Conservation (phyloP, 345 rosid species). For the Turritis glabra region DNA sequence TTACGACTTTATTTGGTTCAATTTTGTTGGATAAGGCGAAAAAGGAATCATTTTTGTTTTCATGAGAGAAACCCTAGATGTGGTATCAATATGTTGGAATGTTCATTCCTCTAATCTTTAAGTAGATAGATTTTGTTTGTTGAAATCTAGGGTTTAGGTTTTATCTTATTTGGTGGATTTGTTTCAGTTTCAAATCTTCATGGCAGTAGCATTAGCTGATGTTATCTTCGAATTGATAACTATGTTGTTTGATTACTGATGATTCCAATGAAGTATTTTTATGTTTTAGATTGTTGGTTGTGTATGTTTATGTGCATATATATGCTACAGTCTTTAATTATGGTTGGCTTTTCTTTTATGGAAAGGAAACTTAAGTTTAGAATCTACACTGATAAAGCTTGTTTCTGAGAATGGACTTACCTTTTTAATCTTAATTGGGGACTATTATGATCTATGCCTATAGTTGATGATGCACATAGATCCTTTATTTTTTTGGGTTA, state of each 20-base stretch:
- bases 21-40: neutral
- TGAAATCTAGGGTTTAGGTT: slow-evolving; percentile 27
- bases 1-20: neutral
- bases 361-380: neutral
- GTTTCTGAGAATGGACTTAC: neutral
- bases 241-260: neutral
- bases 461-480: neutral
- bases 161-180: neutral
- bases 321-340: neutral
- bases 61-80: slow-evolving; percentile 15
- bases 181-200: neutral
- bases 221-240: neutral
- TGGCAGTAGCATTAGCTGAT: neutral
- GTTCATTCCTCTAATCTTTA: neutral
- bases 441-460: slow-evolving; percentile 17
- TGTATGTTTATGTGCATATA: neutral
- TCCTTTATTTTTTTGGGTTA: neutral
- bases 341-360: slow-evolving; percentile 8
- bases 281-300: neutral
- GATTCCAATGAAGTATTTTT: neutral
- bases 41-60: neutral
- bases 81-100: neutral
- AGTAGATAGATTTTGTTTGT: neutral
- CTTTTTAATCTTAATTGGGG: neutral
- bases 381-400: neutral